Evolutionary conservation across 1,139 yeast species (phyloP).

Genomic region (Pichia sp.): DNA sequence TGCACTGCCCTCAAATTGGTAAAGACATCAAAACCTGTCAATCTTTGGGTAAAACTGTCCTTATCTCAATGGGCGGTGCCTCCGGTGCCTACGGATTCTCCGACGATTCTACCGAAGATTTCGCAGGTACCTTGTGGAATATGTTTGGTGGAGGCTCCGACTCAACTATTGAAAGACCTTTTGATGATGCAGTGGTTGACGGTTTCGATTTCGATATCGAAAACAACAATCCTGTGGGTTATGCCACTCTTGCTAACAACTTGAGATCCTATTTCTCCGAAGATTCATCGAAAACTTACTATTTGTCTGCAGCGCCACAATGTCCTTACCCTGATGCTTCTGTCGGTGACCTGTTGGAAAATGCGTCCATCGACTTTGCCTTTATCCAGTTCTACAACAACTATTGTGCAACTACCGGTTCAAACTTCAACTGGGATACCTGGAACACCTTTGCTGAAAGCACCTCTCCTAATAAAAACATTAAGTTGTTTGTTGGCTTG

Average conservation of each 20-base stretch:
- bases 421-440: constrained; percentile 73
- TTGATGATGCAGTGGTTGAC: constrained; percentile 61
- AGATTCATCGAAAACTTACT: constrained; percentile 58
- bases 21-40: constrained; percentile 82
- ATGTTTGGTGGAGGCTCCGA: constrained; percentile 87
- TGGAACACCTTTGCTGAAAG: constrained; percentile 70
- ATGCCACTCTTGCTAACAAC: constrained; percentile 54
- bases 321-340: constrained; percentile 90
- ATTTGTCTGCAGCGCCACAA: constrained; percentile 92
- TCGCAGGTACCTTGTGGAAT: constrained; percentile 79
- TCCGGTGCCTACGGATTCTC: constrained; percentile 73
- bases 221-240: constrained; percentile 48
- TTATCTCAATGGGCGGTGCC: constrained; percentile 87
- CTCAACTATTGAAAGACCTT: constrained; percentile 59
- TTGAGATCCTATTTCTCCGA: constrained; percentile 54
- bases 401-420: constrained; percentile 55
- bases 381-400: constrained; percentile 93
- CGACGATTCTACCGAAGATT: constrained; percentile 49
- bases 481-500: constrained; percentile 53
- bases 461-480: constrained; percentile 61
- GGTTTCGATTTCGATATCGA: constrained; percentile 76
- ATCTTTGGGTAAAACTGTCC: constrained; percentile 64
- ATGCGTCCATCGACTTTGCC: constrained; percentile 73
- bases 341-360: constrained; percentile 60
- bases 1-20: constrained; percentile 63